Conservation (phyloP, 1,139 yeast genomes). For the Hyphopichia fennica region DNA sequence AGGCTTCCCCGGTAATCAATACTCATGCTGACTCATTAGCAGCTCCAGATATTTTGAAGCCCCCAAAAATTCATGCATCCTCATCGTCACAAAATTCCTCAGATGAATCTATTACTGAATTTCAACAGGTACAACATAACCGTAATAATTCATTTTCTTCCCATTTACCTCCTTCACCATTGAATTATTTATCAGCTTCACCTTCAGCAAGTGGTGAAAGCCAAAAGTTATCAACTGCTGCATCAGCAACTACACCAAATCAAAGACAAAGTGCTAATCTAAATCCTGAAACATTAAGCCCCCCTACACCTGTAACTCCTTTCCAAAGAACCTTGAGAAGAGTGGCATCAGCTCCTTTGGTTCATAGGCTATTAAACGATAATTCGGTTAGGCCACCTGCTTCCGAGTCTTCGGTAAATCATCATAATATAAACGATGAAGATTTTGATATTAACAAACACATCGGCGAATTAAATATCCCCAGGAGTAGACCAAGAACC, state of each 20-base stretch:
- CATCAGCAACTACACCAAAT: neutral
- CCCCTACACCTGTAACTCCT: slow-evolving; percentile 24
- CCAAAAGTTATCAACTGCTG: neutral
- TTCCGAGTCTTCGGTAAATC: neutral
- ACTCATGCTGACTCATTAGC: neutral
- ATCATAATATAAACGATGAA: slow-evolving; percentile 13
- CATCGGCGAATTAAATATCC: slow-evolving; percentile 52
- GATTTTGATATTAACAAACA: slow-evolving; percentile 48
- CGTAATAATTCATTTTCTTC: neutral
- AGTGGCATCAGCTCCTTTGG: slow-evolving; percentile 82
- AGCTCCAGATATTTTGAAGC: slow-evolving; percentile 11
- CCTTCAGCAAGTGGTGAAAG: neutral
- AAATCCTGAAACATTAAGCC: neutral
- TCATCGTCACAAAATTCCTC: slow-evolving; percentile 7
- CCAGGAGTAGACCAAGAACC: slow-evolving; percentile 48
- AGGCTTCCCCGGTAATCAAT: neutral
- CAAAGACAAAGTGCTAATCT: neutral
- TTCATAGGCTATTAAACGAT: slow-evolving; percentile 36
- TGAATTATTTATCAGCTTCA: neutral
- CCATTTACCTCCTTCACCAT: slow-evolving; percentile 2
- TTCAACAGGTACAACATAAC: neutral
- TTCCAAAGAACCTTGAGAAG: slow-evolving; percentile 62
- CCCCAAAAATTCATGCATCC: slow-evolving; percentile 20
- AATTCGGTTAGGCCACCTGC: slow-evolving; percentile 6
- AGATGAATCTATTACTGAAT: slow-evolving; percentile 11